These are phyloP conservation scores for Condylostoma magnum DNA, from an alignment of 169 alveolate species.

Conservation along the genomic window DNA sequence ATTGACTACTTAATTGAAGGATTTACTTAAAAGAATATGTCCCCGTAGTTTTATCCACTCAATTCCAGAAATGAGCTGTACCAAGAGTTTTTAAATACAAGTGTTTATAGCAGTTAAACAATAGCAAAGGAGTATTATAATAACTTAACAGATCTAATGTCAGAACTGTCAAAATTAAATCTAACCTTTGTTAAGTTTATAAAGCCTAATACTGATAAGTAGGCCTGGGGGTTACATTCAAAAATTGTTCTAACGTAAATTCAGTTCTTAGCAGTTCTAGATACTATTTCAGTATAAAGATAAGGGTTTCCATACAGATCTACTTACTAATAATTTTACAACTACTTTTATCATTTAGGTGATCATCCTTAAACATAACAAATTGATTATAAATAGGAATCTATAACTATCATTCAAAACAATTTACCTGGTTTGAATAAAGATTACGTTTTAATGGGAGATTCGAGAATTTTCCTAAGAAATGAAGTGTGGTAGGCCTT, in stretches of 20 bases:
- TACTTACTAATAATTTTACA: conserved; percentile 63
- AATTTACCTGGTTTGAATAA: conserved; percentile 45
- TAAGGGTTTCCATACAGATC: conserved; percentile 72
- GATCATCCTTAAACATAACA: conserved; percentile 46
- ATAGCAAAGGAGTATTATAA: too few relatives aligned
- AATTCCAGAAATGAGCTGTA: too few relatives aligned
- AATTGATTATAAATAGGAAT: neutral
- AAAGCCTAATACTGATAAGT: conserved; percentile 79
- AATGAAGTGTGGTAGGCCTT: conserved; percentile 47
- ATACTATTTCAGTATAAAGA: conserved; percentile 72
- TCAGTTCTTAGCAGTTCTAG: conserved; percentile 82
- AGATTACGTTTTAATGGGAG: conserved; percentile 61
- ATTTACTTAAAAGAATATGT: conserved; percentile 74
- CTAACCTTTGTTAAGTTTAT: conserved; percentile 80
- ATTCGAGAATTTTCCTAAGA: conserved; percentile 60
- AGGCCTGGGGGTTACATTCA: conserved; percentile 55
- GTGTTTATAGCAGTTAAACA: too few relatives aligned
- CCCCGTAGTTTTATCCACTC: too few relatives aligned
- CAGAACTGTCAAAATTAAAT: conserved; percentile 69
- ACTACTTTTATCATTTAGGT: conserved; percentile 64
- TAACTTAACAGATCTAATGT: conserved; percentile 42
- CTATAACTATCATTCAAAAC: conserved; percentile 43
- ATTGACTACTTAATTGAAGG: conserved; percentile 68
- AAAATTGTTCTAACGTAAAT: conserved; percentile 69
- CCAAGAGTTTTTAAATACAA: too few relatives aligned